Evolutionary conservation across 495 filamentous ascomycete genomes (phyloP), one percentile per base, ranked within the genome.

Genomic region (Trichocladium uniseriatum): DNA sequence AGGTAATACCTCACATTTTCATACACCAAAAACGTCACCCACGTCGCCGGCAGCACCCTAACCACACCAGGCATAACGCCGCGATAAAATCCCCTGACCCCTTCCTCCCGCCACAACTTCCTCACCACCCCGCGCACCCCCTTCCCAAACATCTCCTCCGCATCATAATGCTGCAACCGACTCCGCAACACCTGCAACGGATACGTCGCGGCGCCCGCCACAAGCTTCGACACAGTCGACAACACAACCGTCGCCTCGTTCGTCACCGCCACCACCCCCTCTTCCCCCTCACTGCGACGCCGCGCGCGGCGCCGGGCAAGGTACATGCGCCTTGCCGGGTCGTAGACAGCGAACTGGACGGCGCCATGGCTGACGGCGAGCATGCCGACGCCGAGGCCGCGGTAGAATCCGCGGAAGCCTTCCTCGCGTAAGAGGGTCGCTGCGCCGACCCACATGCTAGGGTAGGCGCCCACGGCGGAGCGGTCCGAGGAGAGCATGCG

Each of bases 11-110:
- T 90, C 46, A 80, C 83, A 68, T 97, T 97, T 72, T 98, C 92
- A 68, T 97, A 97, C 39, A 96, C 89, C 57, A 98, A 65, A 63
- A 98, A 96, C n/a, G 91, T 97, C 36, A 95, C 86, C 79, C 92
- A 95, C 13, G 91, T 97, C 44, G 88, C 88, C 13, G 92, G 92
- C 62, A 98, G 63, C 38, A 97, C 92, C 48, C 91, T 79, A 47
- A 94, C 68, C 35, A 95, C 72, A 52, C 92, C 95, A 6, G 91
- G 89, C 31, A 86, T 80, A 45, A 97, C 74, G 4, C 92, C 92
- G 59, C 88, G 89, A 71, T 97, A 99, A 60, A 96, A 97, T 3
- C 91, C 92, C 5, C 75, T 70, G 36, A 83, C 51, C 0, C 92
- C 91, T 59, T 96, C 90, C 51, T 81, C 76, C 22, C 59, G 64